Base-by-base conservation (phyloP, 257 asterid genomes). In the Solanum tarijense region DNA sequence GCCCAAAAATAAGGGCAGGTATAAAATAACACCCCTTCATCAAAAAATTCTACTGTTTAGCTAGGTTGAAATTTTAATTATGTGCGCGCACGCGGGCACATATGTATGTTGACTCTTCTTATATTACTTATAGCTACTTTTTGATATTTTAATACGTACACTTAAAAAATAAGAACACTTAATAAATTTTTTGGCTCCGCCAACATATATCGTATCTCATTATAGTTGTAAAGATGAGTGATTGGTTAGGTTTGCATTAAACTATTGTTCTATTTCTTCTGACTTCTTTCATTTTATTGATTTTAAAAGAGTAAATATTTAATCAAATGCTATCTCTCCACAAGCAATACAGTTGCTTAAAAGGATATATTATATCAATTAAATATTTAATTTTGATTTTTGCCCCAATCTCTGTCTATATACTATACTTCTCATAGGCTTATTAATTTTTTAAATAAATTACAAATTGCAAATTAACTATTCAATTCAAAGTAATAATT, bases 141-240 rank as follows among this genome's bases (percentile, higher is more conserved):
- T 23, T 23, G 13, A 0, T 2, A 60, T 60, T 60, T 60, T 21
- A 7, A 60, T 60, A 60, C 2, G 0, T 3, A 52, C 1, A 14
- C 23, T 9, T 9, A 1, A 6, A 2, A 16, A 52, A 16, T 52
- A 52, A 52, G 23, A 2, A 52, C 3, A 0, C 0, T 0, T 0
- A 21, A 58, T 58, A 8, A 18, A 0, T 21, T 8, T 58, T 58
- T 58, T 58, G 2, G 0, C 5, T 58, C 27, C 27, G 5, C 66
- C 66, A 20, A 58, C 12, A 0, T 0, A 55, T n/a, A 75, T 11
- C 0, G 0, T 36, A 9, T 23, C 6, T 21, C 21, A 38, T 23
- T 7, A 12, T 76, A n/a, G 7, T 12, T 35, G 25, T 74, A 10
- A 3, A 74, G 18, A 36, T 23, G 41, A 23, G 3, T 23, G 34